A percentile compares a stretch with the other conserved stretches of the same genome.
These are phyloP conservation scores for Roridomyces roridus DNA, from an alignment of 768 basidiomycete genomes.

Conservation along the genomic window DNA sequence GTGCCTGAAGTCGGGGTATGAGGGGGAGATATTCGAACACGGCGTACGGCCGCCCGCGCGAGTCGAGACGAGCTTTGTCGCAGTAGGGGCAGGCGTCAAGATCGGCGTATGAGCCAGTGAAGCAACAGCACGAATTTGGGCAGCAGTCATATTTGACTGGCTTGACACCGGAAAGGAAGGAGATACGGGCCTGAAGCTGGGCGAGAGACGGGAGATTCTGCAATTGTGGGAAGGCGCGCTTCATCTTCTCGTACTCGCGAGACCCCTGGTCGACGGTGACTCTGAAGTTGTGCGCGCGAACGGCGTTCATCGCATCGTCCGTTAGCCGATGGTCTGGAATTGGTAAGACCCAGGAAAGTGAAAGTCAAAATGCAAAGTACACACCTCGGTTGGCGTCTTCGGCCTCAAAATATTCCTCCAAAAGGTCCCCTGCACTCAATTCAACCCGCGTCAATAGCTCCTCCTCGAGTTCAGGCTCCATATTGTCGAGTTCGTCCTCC, in stretches of 20 bases:
- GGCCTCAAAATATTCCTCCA: neutral
- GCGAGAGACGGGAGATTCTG: neutral
- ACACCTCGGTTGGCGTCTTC: neutral
- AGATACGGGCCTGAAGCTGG: constrained; percentile 4
- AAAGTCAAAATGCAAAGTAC: neutral
- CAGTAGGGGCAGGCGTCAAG: constrained; percentile 43
- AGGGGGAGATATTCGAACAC: constrained; percentile 45
- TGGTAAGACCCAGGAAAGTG: neutral
- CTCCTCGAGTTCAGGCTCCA: neutral
- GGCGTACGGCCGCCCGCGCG: constrained; percentile 27
- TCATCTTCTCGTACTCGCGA: constrained; percentile 6
- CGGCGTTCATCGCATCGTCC: neutral
- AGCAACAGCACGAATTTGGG: constrained; percentile 46
- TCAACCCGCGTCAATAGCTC: neutral
- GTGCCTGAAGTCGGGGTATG: constrained; percentile 40
- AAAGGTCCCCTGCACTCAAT: neutral
- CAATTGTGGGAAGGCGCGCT: constrained; percentile 8
- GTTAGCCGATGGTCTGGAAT: neutral
- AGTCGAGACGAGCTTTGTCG: constrained; percentile 29
- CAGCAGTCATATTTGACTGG: constrained; percentile 44
- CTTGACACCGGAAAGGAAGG: constrained; percentile 6
- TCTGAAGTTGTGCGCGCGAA: constrained; percentile 13
- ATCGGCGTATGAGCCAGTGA: constrained; percentile 35
- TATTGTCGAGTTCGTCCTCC: no score
- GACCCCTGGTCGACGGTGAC: constrained; percentile 9